A percentile compares a stretch with the other conserved stretches of the same genome.
Evolutionary conservation across 176 grass and related monocot genomes (phyloP).

Genomic region (Avena eriantha): DNA sequence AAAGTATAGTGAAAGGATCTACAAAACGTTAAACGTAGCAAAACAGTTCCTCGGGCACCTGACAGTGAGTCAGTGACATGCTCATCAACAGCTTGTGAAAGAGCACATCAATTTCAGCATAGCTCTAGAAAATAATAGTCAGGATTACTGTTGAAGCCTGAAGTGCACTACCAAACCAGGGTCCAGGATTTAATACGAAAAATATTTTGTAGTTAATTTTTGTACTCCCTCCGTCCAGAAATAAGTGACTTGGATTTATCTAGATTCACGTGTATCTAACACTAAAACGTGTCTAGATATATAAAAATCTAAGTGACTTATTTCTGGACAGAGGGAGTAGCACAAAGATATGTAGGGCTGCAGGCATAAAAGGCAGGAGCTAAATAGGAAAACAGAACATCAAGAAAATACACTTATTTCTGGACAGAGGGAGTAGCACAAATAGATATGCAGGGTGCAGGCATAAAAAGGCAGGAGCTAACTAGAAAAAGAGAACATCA

Average conservation of each 20-base stretch:
- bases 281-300: too few relatives aligned
- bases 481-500: not conserved
- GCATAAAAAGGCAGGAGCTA: slow-evolving; percentile 13
- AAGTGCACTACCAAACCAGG: not conserved
- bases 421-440: not conserved
- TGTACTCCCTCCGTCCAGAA: too few relatives aligned
- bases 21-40: not conserved
- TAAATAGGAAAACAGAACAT: too few relatives aligned
- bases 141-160: not conserved
- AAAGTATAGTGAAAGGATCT: slow-evolving; percentile 13
- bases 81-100: not conserved
- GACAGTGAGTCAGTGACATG: not conserved
- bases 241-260: too few relatives aligned
- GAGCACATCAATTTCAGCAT: not conserved
- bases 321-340: too few relatives aligned
- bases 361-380: too few relatives aligned
- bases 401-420: too few relatives aligned
- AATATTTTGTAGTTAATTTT: not conserved
- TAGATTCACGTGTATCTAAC: too few relatives aligned
- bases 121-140: slow-evolving; percentile 15
- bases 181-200: not conserved
- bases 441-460: not conserved
- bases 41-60: not conserved
- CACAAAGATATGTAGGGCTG: too few relatives aligned
- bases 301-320: too few relatives aligned